These are phyloP conservation scores for Flueggea neowawraea DNA, from an alignment of 441 rosid genomes.

Conservation along the genomic window DNA sequence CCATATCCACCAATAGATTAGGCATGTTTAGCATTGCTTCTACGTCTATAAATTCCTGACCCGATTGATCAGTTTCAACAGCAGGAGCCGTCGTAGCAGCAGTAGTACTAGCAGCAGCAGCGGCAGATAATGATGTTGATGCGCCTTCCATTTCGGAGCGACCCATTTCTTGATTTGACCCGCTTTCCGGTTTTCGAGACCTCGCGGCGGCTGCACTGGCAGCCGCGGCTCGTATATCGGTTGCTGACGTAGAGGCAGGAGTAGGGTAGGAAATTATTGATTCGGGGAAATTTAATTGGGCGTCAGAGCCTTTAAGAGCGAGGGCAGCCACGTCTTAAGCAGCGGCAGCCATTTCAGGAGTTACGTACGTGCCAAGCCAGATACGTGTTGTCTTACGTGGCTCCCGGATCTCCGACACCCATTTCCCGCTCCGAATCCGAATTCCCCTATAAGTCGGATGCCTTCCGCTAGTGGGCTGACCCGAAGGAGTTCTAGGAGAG, in stretches of 20 bases:
- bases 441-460: conserved; percentile 59
- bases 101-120: background rate
- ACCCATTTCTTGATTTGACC: conserved; percentile 17
- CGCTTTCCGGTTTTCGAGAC: conserved; percentile 6
- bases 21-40: conserved; percentile 47
- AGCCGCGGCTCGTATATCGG: conserved; percentile 59
- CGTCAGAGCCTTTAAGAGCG: conserved; percentile 62
- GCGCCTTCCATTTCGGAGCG: background rate
- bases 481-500: conserved; percentile 24
- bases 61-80: background rate
- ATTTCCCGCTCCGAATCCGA: conserved; percentile 72
- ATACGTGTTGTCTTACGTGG: conserved; percentile 84
- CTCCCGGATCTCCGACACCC: conserved; percentile 95
- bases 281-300: conserved; percentile 60
- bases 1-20: conserved; percentile 54
- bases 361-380: conserved; percentile 81
- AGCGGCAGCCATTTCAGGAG: conserved; percentile 86
- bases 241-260: conserved; percentile 50
- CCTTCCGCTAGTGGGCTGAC: conserved; percentile 20
- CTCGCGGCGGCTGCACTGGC: conserved; percentile 39
- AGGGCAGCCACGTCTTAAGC: conserved; percentile 82
- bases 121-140: background rate
- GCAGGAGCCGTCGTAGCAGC: background rate
- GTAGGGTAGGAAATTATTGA: conserved; percentile 39
- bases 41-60: conserved; percentile 33